Conservation (phyloP, 805 yeast genomes). For the Tetrapisispora phaffii region DNA sequence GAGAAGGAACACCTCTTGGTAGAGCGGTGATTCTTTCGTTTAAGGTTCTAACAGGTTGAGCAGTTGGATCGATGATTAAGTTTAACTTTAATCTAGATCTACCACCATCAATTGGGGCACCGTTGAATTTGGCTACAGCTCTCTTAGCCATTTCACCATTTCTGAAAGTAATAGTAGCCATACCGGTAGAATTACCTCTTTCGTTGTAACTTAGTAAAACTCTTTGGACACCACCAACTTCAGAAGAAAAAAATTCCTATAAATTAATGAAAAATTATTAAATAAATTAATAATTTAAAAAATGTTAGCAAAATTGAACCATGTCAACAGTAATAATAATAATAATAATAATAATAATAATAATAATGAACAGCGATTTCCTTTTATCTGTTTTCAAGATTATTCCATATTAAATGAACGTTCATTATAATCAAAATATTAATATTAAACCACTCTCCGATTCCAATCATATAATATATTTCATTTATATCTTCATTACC, state of each 20-base stretch:
- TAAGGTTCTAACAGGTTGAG: constrained; percentile 44
- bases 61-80: constrained; percentile 75
- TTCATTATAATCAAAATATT: neutral
- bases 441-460: too few relatives aligned
- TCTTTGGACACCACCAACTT: constrained; percentile 74
- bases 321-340: neutral
- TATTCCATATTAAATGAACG: too few relatives aligned
- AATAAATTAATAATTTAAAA: neutral
- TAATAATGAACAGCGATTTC: too few relatives aligned
- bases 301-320: constrained; percentile 3
- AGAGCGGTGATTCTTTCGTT: constrained; percentile 58
- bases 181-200: constrained; percentile 84
- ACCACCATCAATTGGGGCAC: constrained; percentile 90
- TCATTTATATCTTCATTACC: neutral
- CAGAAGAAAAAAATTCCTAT: constrained; percentile 81
- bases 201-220: constrained; percentile 72
- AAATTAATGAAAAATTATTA: constrained; percentile 12
- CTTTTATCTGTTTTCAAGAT: too few relatives aligned
- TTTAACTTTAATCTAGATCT: constrained; percentile 65
- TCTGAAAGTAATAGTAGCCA: constrained; percentile 76
- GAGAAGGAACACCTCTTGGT: constrained; percentile 4
- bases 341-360: too few relatives aligned
- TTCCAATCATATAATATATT: neutral
- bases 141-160: constrained; percentile 56
- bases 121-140: constrained; percentile 79